Evolutionary conservation across 2,329 filamentous ascomycete species (phyloP).

Genomic region (Trichoderma gracile): DNA sequence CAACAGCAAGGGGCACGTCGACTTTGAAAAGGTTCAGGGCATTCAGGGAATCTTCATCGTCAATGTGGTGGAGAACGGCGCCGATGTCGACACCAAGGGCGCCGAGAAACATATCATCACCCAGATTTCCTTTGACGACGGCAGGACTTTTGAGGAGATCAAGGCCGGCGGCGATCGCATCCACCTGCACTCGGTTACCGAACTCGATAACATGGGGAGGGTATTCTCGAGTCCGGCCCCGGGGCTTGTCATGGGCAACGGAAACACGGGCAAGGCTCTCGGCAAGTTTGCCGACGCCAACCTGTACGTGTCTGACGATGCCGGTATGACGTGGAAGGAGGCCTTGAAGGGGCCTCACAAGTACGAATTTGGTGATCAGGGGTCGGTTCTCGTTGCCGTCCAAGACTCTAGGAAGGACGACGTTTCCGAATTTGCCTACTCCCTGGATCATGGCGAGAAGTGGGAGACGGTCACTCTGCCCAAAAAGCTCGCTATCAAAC

Average conservation of each 20-base stretch:
- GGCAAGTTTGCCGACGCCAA: slow-evolving; percentile 71
- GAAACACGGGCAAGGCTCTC: slow-evolving; percentile 79
- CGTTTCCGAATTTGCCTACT: slow-evolving; percentile 66
- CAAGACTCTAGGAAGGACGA: slow-evolving; percentile 68
- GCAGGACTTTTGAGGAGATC: slow-evolving; percentile 76
- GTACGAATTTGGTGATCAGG: slow-evolving; percentile 94
- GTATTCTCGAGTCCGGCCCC: slow-evolving; percentile 94
- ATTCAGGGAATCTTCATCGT: slow-evolving; percentile 92
- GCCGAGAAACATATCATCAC: slow-evolving; percentile 70
- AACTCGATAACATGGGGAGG: slow-evolving; percentile 76
- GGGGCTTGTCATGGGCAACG: slow-evolving; percentile 89
- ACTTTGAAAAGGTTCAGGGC: slow-evolving; percentile 90
- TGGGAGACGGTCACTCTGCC: slow-evolving; percentile 76
- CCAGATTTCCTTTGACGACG: slow-evolving; percentile 93
- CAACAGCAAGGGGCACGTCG: slow-evolving; percentile 71
- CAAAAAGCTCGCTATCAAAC: slow-evolving; percentile 65
- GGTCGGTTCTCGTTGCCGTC: slow-evolving; percentile 82
- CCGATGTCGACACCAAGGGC: slow-evolving; percentile 63
- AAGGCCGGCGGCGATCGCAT: slow-evolving; percentile 68
- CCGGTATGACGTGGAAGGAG: slow-evolving; percentile 79
- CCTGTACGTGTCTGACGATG: slow-evolving; percentile 87
- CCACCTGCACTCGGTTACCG: slow-evolving; percentile 90
- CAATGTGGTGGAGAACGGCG: slow-evolving; percentile 84
- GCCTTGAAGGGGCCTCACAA: slow-evolving; percentile 81
- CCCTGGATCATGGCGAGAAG: slow-evolving; percentile 81